Evolutionary conservation across 176 grass and related monocot genomes (phyloP), one percentile per base, ranked within the genome.

Genomic region (Carex kokanica): DNA sequence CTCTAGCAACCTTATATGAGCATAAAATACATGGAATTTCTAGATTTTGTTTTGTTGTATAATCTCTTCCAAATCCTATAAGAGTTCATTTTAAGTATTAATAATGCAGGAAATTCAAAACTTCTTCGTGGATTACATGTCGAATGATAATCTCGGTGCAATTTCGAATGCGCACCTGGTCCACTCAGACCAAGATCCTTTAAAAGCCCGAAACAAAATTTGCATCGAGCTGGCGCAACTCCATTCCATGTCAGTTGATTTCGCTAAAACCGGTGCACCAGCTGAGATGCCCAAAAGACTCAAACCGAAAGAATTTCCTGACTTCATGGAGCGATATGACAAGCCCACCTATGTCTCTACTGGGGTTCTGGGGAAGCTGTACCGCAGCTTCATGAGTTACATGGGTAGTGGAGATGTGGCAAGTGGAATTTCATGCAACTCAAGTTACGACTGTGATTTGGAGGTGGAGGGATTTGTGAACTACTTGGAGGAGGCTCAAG

Each of bases 181-280:
- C 68, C 82, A 98, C 3, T 91, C 89, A 8, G 95, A 98, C 63
- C 84, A 87, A 49, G 55, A 88, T 45, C 92, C 88, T 23, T 34
- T 73, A 74, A 98, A 98, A 95, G 91, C 92, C 51, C 89, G 89
- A 15, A 91, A 91, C 43, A 54, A 83, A 0, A 92, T 91, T 78
- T 95, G 95, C 87, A 84, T 98, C 18, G 63, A 95, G 83, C 87
- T 95, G 38, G 96, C 96, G 0, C 81, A 84, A 61, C 85, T 98
- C 64, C 96, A 98, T 64, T 98, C 96, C 69, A 95, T 93, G 96
- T 91, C 92, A 0, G 93, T 98, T 0, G 96, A 98, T 62, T 98
- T 98, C 7, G 96, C 96, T 58, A 95, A 98, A 88, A 89, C 92
- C 0, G 96, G 96, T 57, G 83, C 86, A 85, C 91, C 91, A 58